These are phyloP conservation scores for Whalleya microplaca DNA, from an alignment of 2,329 filamentous ascomycete species.

Conservation along the genomic window DNA sequence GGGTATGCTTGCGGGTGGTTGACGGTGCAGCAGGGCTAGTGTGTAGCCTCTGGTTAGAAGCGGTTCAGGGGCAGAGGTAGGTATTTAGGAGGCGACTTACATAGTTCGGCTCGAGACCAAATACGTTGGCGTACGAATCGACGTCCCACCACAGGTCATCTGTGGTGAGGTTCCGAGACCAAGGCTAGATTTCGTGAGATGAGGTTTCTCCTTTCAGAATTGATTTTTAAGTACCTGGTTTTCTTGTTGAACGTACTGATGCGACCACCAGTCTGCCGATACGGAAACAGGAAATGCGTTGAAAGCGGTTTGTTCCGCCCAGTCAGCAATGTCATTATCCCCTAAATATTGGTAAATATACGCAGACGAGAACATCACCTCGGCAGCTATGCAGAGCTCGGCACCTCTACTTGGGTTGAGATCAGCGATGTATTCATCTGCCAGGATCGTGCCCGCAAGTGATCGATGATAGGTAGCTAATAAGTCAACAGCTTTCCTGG, in stretches of 20 bases:
- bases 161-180: constrained; percentile 43
- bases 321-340: constrained; percentile 46
- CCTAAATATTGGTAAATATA: constrained; percentile 32
- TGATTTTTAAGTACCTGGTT: constrained; percentile 43
- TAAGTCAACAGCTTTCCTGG: constrained; percentile 39
- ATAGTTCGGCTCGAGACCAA: constrained; percentile 54
- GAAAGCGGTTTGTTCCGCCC: constrained; percentile 53
- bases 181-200: constrained; percentile 36
- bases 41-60: neutral
- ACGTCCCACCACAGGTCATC: constrained; percentile 49
- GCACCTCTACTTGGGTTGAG: constrained; percentile 38
- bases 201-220: neutral
- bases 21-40: constrained; percentile 54
- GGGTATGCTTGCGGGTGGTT: constrained; percentile 59
- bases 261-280: constrained; percentile 58
- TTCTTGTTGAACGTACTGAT: constrained; percentile 55
- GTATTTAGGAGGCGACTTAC: constrained; percentile 12
- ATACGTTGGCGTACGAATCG: constrained; percentile 46
- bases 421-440: constrained; percentile 41
- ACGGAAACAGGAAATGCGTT: constrained; percentile 55
- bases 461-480: constrained; percentile 42
- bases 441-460: constrained; percentile 43
- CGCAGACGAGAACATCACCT: constrained; percentile 30
- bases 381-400: constrained; percentile 34
- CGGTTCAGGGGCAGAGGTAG: too few relatives aligned